Percentiles rank a stretch among this genome's conserved stretches.
These are phyloP conservation scores for Lactarius indigo DNA, from an alignment of 768 basidiomycete genomes.

Conservation along the genomic window DNA sequence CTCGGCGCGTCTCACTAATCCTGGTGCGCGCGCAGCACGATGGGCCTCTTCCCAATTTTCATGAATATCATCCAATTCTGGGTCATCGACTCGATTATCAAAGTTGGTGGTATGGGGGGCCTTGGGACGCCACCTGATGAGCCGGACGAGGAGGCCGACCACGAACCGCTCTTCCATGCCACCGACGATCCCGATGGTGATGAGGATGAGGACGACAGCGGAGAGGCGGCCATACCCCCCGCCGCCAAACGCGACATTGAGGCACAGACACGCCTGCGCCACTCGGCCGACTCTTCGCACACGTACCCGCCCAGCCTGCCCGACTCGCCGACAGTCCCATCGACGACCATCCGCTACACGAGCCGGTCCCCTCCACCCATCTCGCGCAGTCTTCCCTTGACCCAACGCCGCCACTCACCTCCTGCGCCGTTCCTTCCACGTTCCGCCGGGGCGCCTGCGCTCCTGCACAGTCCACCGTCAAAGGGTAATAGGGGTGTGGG, in stretches of 20 bases:
- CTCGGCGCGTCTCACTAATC: neutral
- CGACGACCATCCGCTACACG: constrained; percentile 33
- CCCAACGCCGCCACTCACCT: constrained; percentile 23
- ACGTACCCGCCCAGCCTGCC: constrained; percentile 61
- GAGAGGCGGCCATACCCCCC: neutral
- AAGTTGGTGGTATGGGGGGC: constrained; percentile 48
- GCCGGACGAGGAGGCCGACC: constrained; percentile 37
- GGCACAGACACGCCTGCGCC: constrained; percentile 38
- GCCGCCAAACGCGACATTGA: constrained; percentile 41
- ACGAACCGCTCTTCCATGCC: constrained; percentile 59
- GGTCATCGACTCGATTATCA: constrained; percentile 91
- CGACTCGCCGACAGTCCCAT: constrained; percentile 39
- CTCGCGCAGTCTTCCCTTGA: constrained; percentile 6
- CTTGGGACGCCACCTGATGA: constrained; percentile 41
- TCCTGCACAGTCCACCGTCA: constrained; percentile 16
- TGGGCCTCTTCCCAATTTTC: constrained; percentile 87
- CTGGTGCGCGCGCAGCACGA: constrained; percentile 52
- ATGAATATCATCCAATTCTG: constrained; percentile 94
- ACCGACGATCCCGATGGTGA: constrained; percentile 42
- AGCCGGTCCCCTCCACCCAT: constrained; percentile 28
- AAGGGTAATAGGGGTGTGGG: constrained; percentile 10
- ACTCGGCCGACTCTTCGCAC: constrained; percentile 38
- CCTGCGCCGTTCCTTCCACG: constrained; percentile 28
- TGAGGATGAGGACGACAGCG: constrained; percentile 23
- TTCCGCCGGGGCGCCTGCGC: constrained; percentile 21